Evolutionary conservation across 2,329 filamentous ascomycete species (phyloP).

Genomic region (Aspergillus quadricinctus): DNA sequence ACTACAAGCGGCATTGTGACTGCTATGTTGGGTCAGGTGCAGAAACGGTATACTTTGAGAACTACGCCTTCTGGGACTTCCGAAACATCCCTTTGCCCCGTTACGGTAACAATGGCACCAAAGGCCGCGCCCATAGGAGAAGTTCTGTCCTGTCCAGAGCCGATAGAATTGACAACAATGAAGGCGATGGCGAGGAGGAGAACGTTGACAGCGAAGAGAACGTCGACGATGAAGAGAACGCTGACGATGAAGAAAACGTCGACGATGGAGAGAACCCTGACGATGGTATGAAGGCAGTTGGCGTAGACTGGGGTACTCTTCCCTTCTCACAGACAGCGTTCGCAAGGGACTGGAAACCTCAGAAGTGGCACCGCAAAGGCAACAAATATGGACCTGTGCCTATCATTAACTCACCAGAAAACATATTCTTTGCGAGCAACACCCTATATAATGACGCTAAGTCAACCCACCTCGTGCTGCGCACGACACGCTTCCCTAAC

Average conservation of each 20-base stretch:
- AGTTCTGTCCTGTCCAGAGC: conserved; percentile 12
- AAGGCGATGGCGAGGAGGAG: conserved; percentile 10
- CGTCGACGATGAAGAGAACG: conserved; percentile 12
- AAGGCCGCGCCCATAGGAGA: conserved; percentile 15
- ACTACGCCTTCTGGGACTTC: conserved; percentile 52
- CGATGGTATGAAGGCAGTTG: neutral
- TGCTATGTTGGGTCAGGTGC: conserved; percentile 45
- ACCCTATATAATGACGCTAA: conserved; percentile 12
- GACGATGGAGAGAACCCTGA: conserved; percentile 14
- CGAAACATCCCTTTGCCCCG: conserved; percentile 35
- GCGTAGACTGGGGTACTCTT: conserved; percentile 9
- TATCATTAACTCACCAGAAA: conserved; percentile 45
- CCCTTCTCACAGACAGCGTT: conserved; percentile 31
- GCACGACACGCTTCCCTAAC: conserved; percentile 40
- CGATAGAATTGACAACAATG: conserved; percentile 18
- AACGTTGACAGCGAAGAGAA: too few species aligned
- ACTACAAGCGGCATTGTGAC: conserved; percentile 29
- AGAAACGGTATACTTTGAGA: conserved; percentile 45
- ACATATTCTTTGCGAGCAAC: conserved; percentile 42
- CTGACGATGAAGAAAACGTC: conserved; percentile 5
- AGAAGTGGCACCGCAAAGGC: conserved; percentile 43
- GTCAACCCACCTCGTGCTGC: conserved; percentile 45
- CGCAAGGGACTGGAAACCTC: conserved; percentile 38
- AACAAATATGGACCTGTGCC: conserved; percentile 35
- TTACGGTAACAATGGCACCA: conserved; percentile 1